Evolutionary conservation across 139 green algal species (phyloP).

Genomic region (Edaphochlamys debaryana): DNA sequence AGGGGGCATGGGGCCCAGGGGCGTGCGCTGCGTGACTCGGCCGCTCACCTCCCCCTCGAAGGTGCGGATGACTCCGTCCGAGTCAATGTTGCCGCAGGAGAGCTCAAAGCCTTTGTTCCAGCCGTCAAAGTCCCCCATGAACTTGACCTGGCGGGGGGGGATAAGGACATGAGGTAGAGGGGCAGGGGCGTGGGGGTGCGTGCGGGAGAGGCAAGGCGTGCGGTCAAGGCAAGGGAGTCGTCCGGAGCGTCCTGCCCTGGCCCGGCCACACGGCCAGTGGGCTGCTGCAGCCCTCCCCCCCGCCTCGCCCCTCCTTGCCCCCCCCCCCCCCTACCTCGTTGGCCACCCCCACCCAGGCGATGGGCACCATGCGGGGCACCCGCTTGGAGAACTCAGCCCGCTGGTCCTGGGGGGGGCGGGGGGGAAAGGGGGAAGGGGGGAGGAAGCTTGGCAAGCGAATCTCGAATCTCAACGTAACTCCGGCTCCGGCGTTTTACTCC

Average conservation of each 20-base stretch:
- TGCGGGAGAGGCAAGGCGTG: no score
- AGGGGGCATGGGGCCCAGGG: no score
- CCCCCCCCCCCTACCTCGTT: slow-evolving; percentile 45
- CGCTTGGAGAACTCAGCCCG: slow-evolving; percentile 44
- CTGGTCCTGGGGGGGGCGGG: slow-evolving; percentile 45
- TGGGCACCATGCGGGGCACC: slow-evolving; percentile 60
- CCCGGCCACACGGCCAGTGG: no score
- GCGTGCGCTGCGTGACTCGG: no score
- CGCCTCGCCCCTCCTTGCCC: not conserved
- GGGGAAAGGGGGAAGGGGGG: not conserved
- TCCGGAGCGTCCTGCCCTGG: no score
- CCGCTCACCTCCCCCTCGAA: slow-evolving; percentile 53
- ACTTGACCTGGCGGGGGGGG: not conserved
- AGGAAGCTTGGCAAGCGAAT: no score
- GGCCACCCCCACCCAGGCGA: slow-evolving; percentile 68
- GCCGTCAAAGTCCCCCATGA: slow-evolving; percentile 66
- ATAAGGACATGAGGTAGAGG: no score
- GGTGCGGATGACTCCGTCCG: slow-evolving; percentile 61
- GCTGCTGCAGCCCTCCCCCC: no score
- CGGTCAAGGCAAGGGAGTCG: no score
- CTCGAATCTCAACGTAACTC: no score
- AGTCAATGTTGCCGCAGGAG: slow-evolving; percentile 54
- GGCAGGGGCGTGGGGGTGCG: no score
- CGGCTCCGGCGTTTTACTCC: no score
- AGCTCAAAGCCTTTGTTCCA: slow-evolving; percentile 74